phyloP scores from a whole-genome alignment of 2,329 filamentous ascomycete species.

The Paraphaeosphaeria sporulosa region DNA sequence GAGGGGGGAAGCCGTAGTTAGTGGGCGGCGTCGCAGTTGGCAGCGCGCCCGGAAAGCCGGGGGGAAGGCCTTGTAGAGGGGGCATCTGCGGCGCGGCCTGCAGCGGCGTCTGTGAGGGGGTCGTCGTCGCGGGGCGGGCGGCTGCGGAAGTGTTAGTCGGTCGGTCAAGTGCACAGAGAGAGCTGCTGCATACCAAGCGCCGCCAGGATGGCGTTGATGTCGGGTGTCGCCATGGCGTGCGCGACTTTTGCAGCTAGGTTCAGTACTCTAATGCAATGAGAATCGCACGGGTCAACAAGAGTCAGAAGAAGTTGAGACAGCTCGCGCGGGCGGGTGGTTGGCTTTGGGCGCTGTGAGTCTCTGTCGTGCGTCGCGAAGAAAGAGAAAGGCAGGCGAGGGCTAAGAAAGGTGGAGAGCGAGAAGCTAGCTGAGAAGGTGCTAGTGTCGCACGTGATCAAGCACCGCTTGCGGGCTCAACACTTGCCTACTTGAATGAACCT shows the following conservation, averaged over 20 bases:
- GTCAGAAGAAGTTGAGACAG: background rate
- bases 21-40: slow-evolving; percentile 52
- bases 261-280: background rate
- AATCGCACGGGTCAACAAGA: background rate
- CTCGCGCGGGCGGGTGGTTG: background rate
- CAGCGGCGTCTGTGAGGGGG: slow-evolving; percentile 56
- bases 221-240: slow-evolving; percentile 41
- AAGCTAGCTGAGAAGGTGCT: background rate
- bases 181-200: slow-evolving; percentile 43
- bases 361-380: slow-evolving; percentile 11
- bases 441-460: background rate
- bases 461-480: too few relatives aligned
- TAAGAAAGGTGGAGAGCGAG: background rate
- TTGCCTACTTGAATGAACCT: too few relatives aligned
- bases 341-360: slow-evolving; percentile 7
- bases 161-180: background rate
- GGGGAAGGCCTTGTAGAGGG: slow-evolving; percentile 53
- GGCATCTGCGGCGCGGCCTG: slow-evolving; percentile 51
- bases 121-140: slow-evolving; percentile 55
- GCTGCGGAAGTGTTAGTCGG: slow-evolving; percentile 47
- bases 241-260: slow-evolving; percentile 2
- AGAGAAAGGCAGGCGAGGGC: background rate
- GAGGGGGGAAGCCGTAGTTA: slow-evolving; percentile 67
- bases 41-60: slow-evolving; percentile 54
- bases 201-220: slow-evolving; percentile 49